phyloP scores from a whole-genome alignment of 1,139 yeast genomes.

The Kluyveromyces sp. region DNA sequence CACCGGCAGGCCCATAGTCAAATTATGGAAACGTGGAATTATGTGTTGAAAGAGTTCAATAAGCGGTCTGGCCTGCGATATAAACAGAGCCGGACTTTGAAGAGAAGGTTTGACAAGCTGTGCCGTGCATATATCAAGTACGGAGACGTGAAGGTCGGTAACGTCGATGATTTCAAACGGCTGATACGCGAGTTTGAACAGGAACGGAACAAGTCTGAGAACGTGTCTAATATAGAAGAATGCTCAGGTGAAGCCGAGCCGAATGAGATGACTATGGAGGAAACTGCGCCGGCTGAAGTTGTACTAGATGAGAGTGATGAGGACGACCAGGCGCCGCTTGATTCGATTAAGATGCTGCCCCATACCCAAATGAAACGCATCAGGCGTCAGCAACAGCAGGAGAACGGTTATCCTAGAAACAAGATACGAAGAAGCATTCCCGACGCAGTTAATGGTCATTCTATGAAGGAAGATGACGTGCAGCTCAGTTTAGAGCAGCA shows the following conservation, averaged over 20 bases:
- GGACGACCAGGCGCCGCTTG: constrained; percentile 13
- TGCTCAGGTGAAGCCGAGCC: not conserved
- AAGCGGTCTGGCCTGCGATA: constrained; percentile 18
- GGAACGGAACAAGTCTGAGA: constrained; percentile 5
- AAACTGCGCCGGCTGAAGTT: not conserved
- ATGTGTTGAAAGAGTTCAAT: constrained; percentile 24
- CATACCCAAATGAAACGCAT: constrained; percentile 13
- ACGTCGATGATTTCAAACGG: constrained; percentile 13
- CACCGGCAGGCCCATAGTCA: constrained; percentile 26
- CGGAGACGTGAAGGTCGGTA: constrained; percentile 11
- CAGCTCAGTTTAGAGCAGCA: not conserved
- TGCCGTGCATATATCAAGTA: constrained; percentile 13
- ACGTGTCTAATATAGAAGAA: not conserved
- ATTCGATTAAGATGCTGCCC: constrained; percentile 16
- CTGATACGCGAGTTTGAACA: constrained; percentile 8
- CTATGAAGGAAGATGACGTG: not conserved
- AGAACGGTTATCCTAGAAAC: not conserved
- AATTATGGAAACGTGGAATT: constrained; percentile 25
- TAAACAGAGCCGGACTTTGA: constrained; percentile 28
- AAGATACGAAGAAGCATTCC: not conserved
- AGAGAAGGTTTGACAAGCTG: constrained; percentile 25
- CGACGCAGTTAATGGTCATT: not conserved
- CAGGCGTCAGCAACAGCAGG: constrained; percentile 7
- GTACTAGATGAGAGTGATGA: constrained; percentile 3
- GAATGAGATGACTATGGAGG: not conserved